Evolutionary conservation across 257 asterid genomes (phyloP).

Genomic region (Solanum piurae): DNA sequence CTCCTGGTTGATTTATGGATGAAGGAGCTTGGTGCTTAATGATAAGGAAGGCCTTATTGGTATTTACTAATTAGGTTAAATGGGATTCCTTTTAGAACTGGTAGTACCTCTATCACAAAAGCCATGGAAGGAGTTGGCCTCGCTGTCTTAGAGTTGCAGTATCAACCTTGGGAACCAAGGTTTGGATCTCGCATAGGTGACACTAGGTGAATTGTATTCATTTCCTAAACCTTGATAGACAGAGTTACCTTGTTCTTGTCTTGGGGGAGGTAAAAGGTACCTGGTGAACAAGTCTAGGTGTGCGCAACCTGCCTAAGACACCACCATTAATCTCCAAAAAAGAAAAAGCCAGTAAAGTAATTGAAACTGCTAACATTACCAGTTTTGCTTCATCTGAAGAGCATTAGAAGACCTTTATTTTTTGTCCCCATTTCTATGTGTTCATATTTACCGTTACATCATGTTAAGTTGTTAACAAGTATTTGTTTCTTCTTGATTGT

Average conservation of each 20-base stretch:
- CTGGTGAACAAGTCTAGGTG: neutral
- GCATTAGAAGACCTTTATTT: neutral
- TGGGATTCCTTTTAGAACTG: neutral
- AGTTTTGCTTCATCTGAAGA: neutral
- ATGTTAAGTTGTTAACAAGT: neutral
- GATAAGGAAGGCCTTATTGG: neutral
- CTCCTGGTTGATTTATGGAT: neutral
- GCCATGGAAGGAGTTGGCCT: neutral
- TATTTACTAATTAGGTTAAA: neutral
- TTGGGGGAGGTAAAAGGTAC: neutral
- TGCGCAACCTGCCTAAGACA: neutral
- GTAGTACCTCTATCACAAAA: neutral
- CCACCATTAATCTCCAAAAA: neutral
- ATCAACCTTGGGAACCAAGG: neutral
- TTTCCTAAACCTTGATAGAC: neutral
- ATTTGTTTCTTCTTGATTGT: neutral
- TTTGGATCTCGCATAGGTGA: neutral
- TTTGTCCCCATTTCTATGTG: neutral
- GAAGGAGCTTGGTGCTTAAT: neutral
- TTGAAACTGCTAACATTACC: neutral
- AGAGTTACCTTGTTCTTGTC: neutral
- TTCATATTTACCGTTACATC: neutral
- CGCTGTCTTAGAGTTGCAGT: neutral
- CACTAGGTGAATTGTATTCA: neutral
- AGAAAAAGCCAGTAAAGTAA: neutral